Conservation (phyloP, 208 protist genomes). For the Wallacemonas sp. region DNA sequence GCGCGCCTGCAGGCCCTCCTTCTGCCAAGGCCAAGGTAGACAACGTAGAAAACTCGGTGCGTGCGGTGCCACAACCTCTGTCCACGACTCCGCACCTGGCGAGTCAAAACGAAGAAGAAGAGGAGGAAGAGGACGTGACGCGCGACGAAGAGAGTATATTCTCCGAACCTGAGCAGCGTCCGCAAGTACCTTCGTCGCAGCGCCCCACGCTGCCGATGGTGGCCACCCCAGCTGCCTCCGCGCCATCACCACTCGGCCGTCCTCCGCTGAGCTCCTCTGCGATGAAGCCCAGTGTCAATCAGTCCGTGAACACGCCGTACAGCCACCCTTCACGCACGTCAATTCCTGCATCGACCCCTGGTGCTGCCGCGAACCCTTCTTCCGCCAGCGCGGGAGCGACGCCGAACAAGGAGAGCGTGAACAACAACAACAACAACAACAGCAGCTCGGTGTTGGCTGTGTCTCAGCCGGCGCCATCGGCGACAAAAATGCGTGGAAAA, state of each 20-base stretch:
- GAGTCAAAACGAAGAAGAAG: background rate
- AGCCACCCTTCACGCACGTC: background rate
- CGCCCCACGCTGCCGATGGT: slow-evolving; percentile 14
- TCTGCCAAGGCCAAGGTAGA: no score
- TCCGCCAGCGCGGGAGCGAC: slow-evolving; percentile 15
- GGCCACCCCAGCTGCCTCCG: background rate
- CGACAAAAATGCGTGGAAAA: slow-evolving; percentile 6
- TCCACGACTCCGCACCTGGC: background rate
- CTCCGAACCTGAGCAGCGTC: slow-evolving; percentile 13
- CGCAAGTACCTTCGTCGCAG: slow-evolving; percentile 28
- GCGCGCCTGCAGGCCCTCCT: background rate
- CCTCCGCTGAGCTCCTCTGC: slow-evolving; percentile 19
- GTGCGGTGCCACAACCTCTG: background rate
- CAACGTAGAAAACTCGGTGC: no score
- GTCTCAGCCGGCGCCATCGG: background rate
- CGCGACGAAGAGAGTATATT: background rate
- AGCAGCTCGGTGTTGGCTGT: slow-evolving; percentile 15
- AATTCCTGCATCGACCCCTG: background rate
- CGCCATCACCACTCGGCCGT: slow-evolving; percentile 17
- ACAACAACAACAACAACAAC: slow-evolving; percentile 17
- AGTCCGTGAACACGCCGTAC: background rate
- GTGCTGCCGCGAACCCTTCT: slow-evolving; percentile 9
- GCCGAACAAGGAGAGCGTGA: slow-evolving; percentile 20
- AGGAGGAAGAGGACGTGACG: background rate
- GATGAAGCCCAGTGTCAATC: background rate